phyloP scores from a whole-genome alignment of 306 rosid species.

The Inga leiocalycina region DNA sequence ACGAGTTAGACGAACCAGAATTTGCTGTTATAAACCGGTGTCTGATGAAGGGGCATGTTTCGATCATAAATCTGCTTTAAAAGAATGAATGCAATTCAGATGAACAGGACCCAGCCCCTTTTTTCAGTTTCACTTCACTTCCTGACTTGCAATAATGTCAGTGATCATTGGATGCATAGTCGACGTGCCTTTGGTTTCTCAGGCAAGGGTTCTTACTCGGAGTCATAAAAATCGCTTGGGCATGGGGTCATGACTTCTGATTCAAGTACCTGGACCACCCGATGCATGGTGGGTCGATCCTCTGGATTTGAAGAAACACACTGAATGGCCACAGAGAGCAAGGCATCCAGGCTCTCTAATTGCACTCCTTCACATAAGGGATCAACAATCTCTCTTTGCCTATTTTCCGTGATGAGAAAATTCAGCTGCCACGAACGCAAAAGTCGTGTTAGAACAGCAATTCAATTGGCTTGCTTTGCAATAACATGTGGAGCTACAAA shows the following conservation, averaged over 20 bases:
- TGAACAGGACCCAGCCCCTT: conserved; percentile 28
- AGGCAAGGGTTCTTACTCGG: conserved; percentile 52
- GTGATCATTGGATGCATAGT: conserved; percentile 32
- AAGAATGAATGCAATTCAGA: conserved; percentile 49
- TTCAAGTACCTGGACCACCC: conserved; percentile 93
- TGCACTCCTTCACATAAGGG: conserved; percentile 83
- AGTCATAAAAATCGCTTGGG: conserved; percentile 93
- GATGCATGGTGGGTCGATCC: conserved; percentile 96
- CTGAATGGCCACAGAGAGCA: conserved; percentile 81
- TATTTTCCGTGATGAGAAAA: conserved; percentile 79
- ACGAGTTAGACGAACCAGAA: conserved; percentile 33
- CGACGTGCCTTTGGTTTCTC: conserved; percentile 29
- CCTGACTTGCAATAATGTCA: conserved; percentile 35
- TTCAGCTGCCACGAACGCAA: conserved; percentile 65
- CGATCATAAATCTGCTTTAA: conserved; percentile 36
- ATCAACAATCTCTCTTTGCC: conserved; percentile 85
- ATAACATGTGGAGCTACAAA: conserved; percentile 11
- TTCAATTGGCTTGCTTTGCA: conserved; percentile 16
- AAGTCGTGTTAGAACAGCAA: conserved; percentile 35
- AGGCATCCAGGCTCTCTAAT: conserved; percentile 85
- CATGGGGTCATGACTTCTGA: conserved; percentile 97
- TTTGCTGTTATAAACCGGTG: conserved; percentile 21
- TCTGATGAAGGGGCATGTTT: conserved; percentile 37
- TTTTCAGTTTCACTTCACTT: conserved; percentile 26
- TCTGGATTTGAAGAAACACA: conserved; percentile 92